Conservation (phyloP, 176 grass and related monocot genomes). For the Carex kokanica region DNA sequence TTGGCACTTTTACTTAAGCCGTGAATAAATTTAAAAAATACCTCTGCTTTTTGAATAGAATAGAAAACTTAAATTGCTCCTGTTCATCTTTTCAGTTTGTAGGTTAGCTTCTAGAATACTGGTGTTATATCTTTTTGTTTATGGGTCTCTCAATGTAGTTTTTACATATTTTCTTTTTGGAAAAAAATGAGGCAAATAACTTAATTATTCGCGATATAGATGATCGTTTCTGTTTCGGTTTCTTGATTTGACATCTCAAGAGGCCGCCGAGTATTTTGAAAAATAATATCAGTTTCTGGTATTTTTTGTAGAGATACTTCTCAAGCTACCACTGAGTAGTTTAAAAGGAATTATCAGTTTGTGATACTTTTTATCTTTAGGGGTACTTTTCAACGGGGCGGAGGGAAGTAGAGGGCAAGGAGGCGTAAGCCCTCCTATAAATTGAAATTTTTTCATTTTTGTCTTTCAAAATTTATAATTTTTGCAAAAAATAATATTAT, state of each 20-base stretch:
- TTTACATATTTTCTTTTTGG: not conserved
- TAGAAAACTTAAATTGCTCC: not conserved
- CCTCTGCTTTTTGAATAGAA: not conserved
- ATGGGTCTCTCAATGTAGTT: not conserved
- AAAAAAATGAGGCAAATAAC: too few relatives aligned
- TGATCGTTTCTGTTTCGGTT: not conserved
- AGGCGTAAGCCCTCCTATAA: too few relatives aligned
- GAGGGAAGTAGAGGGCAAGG: too few relatives aligned
- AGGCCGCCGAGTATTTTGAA: not conserved
- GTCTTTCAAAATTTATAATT: too few relatives aligned
- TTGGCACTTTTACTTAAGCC: conserved; percentile 67
- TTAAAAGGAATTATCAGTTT: not conserved
- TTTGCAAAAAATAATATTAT: too few relatives aligned
- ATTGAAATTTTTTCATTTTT: too few relatives aligned
- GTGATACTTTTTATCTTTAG: not conserved
- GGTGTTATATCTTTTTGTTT: not conserved
- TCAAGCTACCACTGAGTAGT: not conserved
- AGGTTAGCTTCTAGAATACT: not conserved
- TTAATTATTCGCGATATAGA: not conserved
- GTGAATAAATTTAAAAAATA: conserved; percentile 34
- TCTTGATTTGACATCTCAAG: not conserved
- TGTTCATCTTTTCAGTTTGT: not conserved
- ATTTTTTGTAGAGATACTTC: not conserved
- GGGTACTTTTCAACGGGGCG: not conserved
- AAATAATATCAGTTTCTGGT: not conserved